Evolutionary conservation across 768 basidiomycete genomes (phyloP), one percentile per base, ranked within the genome.

Genomic region (Paxillus ammoniavirescens): DNA sequence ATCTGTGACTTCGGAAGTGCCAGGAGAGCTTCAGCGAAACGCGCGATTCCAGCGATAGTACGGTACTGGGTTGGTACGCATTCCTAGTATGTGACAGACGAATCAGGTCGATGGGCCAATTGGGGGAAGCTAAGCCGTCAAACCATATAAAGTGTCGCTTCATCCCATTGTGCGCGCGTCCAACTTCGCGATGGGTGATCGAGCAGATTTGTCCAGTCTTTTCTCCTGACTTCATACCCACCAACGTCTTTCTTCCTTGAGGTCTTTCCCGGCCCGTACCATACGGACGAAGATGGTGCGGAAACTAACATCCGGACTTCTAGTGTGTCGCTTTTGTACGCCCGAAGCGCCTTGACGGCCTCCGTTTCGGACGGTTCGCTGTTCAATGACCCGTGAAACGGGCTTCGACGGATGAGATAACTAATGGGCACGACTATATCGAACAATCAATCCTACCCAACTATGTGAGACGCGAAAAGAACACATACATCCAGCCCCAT

Each of bases 141-240:
- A 56, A 92, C 91, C 59, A 91, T 65, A 61, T 93, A 93, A 9
- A 87, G 58, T 0, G 86, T 89, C 50, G 78, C 60, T 2, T 75
- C 64, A 8, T 87, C 80, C 90, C 91, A 92, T 12, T 82, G 76
- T 12, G 64, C 66, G 61, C 77, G 63, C 53, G 65, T 60, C 50
- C 61, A 71, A 64, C 54, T 61, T 59, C 46, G 68, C 47, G 49
- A 63, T 42, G 36, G 59, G 52, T 48, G 62, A 37, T 56, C 62
- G 18, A 41, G 60, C 46, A 59, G 54, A 30, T 30, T 58, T 15
- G 59, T 59, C 79, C 76, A 78, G 53, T 75, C 74, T 53, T 76
- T 81, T 52, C 82, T 70, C 12, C 88, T 77, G 10, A 90, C 70
- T 72, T 91, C 84, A 57, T 87, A 92, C 12, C 82, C 80, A 1